These are phyloP conservation scores for Bassia scoparia DNA, from an alignment of 148 eudicot species.

Conservation along the genomic window DNA sequence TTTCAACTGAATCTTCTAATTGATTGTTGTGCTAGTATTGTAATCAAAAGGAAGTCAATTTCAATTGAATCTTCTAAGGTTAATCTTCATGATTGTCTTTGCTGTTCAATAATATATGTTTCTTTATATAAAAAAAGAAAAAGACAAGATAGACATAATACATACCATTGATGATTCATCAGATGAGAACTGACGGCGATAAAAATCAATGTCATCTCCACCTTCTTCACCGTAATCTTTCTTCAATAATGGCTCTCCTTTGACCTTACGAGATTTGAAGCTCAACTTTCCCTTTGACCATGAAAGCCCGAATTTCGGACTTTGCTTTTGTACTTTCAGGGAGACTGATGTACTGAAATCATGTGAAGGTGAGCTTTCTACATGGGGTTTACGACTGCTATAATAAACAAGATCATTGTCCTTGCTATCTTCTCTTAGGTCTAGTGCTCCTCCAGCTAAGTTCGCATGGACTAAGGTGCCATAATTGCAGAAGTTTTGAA, in stretches of 20 bases:
- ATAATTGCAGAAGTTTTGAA: conserved; percentile 39
- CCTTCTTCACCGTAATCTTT: conserved; percentile 65
- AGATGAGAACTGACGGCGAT: conserved; percentile 63
- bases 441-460: conserved; percentile 38
- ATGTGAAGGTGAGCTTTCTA: conserved; percentile 24
- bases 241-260: conserved; percentile 75
- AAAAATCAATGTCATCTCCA: conserved; percentile 86
- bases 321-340: conserved; percentile 33
- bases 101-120: too few relatives aligned
- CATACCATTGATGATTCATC: conserved; percentile 51
- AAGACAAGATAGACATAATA: neutral
- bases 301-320: conserved; percentile 43
- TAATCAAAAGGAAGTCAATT: too few relatives aligned
- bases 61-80: too few relatives aligned
- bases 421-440: conserved; percentile 29
- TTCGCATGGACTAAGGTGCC: conserved; percentile 55
- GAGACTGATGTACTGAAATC: conserved; percentile 21
- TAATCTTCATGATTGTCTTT: too few relatives aligned
- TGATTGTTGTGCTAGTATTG: too few relatives aligned
- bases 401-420: conserved; percentile 51
- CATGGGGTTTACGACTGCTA: conserved; percentile 35
- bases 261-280: conserved; percentile 55
- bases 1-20: too few relatives aligned
- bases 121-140: too few relatives aligned
- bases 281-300: conserved; percentile 72